Evolutionary conservation across 2,329 filamentous ascomycete genomes (phyloP).

Genomic region (Botrytis aclada): DNA sequence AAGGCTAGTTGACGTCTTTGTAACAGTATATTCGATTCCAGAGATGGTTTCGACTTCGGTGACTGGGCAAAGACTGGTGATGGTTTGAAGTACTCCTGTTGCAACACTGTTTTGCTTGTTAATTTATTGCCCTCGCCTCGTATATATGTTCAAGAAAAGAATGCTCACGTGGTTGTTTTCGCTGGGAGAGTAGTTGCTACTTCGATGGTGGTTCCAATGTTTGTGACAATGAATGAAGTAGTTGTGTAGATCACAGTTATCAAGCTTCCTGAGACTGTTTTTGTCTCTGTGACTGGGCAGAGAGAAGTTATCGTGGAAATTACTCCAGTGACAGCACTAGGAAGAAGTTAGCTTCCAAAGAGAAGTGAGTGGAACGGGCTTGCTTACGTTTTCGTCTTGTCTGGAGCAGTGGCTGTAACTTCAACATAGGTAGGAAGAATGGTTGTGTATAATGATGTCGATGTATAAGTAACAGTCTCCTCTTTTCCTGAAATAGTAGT

Average conservation of each 20-base stretch:
- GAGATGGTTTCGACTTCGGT: constrained; percentile 47
- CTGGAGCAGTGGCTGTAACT: constrained; percentile 2
- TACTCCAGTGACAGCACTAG: constrained; percentile 11
- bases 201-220: constrained; percentile 14
- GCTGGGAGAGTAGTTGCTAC: constrained; percentile 13
- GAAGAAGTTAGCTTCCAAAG: not conserved
- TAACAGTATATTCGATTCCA: constrained; percentile 41
- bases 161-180: constrained; percentile 24
- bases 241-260: constrained; percentile 14
- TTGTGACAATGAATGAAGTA: constrained; percentile 11
- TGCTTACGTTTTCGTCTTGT: not conserved
- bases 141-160: not conserved
- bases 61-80: constrained; percentile 45
- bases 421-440: not conserved
- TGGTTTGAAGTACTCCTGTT: constrained; percentile 33
- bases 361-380: not conserved
- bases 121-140: not conserved
- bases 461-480: constrained; percentile 13
- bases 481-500: constrained; percentile 16
- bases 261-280: not conserved
- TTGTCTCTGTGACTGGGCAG: constrained; percentile 38
- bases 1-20: constrained; percentile 28
- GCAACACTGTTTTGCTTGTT: not conserved
- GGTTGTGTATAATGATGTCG: not conserved
- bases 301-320: constrained; percentile 4